A percentile compares a stretch with the other conserved stretches of the same genome.
Evolutionary conservation across 1,139 yeast species (phyloP).

Genomic region (Hyphopichia wangnamkhiaoensis): DNA sequence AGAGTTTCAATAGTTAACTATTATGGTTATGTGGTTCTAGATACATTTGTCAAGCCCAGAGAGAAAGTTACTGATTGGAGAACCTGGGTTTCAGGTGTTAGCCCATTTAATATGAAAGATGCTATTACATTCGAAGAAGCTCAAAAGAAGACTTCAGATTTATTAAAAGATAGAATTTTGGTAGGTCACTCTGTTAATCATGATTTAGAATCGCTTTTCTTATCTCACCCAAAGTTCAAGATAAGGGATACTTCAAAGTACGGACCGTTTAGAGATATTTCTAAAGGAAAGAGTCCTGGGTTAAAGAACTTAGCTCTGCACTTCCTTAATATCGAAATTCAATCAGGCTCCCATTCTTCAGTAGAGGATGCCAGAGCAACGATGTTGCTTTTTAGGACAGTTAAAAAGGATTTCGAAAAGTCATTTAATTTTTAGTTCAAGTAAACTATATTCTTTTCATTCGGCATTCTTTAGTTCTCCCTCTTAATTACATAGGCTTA

Average conservation of each 20-base stretch:
- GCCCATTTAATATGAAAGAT: conserved; percentile 63
- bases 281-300: conserved; percentile 71
- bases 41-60: conserved; percentile 71
- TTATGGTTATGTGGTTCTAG: conserved; percentile 71
- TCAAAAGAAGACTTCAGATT: conserved; percentile 52
- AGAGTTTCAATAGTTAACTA: conserved; percentile 85
- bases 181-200: conserved; percentile 87
- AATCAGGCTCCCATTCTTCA: conserved; percentile 77
- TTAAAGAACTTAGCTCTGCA: conserved; percentile 65
- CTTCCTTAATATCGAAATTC: conserved; percentile 64
- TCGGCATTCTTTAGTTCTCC: neutral
- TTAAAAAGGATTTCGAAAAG: conserved; percentile 62
- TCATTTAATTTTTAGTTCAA: conserved; percentile 4
- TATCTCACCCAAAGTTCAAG: conserved; percentile 65
- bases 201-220: conserved; percentile 67
- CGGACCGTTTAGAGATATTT: conserved; percentile 54
- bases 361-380: conserved; percentile 91
- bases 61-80: conserved; percentile 87
- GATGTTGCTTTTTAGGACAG: conserved; percentile 70
- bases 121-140: conserved; percentile 72
- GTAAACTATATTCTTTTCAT: neutral
- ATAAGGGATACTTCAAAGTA: conserved; percentile 77
- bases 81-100: conserved; percentile 91
- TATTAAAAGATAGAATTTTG: conserved; percentile 54
- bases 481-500: too few species aligned